A percentile compares a stretch with the other conserved stretches of the same genome.
Evolutionary conservation across 306 rosid genomes (phyloP).

Genomic region (Alnus rubra): DNA sequence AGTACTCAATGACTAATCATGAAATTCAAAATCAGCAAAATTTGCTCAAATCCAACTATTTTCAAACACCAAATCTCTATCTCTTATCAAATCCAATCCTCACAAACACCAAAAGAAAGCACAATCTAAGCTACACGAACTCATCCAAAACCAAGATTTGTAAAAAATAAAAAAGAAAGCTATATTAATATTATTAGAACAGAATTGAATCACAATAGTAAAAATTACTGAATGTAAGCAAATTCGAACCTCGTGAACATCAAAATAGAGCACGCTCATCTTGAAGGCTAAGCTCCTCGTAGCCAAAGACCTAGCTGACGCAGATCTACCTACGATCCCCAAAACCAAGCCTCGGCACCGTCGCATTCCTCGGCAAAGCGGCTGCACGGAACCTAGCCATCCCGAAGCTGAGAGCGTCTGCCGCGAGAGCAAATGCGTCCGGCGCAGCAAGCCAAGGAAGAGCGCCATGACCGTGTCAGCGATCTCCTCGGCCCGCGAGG

Average conservation of each 20-base stretch:
- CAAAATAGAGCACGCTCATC: conserved; percentile 91
- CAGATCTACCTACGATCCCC: conserved; percentile 94
- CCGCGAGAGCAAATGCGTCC: conserved; percentile 92
- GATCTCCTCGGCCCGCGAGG: conserved; percentile 94
- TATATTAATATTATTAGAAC: neutral
- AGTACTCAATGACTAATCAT: neutral
- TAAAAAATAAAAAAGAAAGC: neutral
- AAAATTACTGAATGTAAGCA: neutral
- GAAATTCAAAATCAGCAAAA: neutral
- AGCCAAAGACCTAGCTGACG: conserved; percentile 88
- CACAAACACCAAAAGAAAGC: conserved; percentile 1
- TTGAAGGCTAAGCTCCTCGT: conserved; percentile 94
- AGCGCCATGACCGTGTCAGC: conserved; percentile 98
- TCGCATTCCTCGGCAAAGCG: conserved; percentile 96
- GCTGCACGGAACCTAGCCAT: conserved; percentile 98
- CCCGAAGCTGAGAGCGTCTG: conserved; percentile 90
- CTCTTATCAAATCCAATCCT: neutral
- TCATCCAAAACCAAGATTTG: neutral
- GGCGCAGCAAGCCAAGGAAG: conserved; percentile 87
- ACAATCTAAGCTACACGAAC: neutral
- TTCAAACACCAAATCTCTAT: neutral
- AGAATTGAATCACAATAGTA: neutral
- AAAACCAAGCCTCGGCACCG: conserved; percentile 93
- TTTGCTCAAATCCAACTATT: neutral
- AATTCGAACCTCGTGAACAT: conserved; percentile 56